Conservation (phyloP, 306 rosid genomes). For the Acacia acuminata region DNA sequence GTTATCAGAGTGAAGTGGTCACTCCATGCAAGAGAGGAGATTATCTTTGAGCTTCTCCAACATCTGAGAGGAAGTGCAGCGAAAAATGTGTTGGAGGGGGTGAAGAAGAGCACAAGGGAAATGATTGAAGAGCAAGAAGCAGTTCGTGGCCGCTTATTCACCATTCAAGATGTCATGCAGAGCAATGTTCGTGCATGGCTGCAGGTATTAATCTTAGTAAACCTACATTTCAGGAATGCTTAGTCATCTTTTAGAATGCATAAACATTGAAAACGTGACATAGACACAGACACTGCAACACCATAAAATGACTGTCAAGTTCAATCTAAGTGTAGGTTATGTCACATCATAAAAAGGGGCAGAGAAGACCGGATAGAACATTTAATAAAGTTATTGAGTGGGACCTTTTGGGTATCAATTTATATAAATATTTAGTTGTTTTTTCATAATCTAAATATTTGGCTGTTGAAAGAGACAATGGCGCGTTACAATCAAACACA, state of each 20-base stretch:
- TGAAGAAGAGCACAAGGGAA: conserved; percentile 71
- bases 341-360: too few species aligned
- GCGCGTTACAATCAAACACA: background rate
- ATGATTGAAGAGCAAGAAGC: conserved; percentile 99
- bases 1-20: conserved; percentile 99
- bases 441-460: too few species aligned
- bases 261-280: background rate
- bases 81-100: conserved; percentile 59
- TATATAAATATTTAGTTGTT: too few species aligned
- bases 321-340: background rate
- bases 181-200: conserved; percentile 97
- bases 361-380: too few species aligned
- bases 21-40: conserved; percentile 98
- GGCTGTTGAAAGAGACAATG: too few species aligned
- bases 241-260: background rate
- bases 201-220: conserved; percentile 55
- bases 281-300: background rate
- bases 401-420: too few species aligned
- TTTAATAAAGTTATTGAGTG: too few species aligned
- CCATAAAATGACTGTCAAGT: background rate
- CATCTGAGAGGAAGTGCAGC: conserved; percentile 74
- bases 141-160: conserved; percentile 89
- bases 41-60: conserved; percentile 83
- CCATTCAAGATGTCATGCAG: conserved; percentile 98
- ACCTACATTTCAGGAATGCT: conserved; percentile 5